Evolutionary conservation across 345 rosid genomes (phyloP).

Genomic region (Litchi chinensis): DNA sequence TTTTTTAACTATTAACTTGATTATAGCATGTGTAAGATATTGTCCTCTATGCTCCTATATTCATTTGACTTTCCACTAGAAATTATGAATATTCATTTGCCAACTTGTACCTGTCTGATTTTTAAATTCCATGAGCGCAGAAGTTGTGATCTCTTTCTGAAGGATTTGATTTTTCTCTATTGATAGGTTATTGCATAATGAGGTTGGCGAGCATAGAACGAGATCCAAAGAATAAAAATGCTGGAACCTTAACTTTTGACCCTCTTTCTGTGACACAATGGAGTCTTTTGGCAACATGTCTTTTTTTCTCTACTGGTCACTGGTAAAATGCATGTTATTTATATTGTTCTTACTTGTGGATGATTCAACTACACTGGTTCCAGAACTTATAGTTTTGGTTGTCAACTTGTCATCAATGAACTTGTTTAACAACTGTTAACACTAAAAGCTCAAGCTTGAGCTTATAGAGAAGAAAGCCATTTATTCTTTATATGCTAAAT

Average conservation of each 20-base stretch:
- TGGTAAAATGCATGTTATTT: conserved; percentile 52
- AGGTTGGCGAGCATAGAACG: conserved; percentile 59
- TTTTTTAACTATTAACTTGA: neutral
- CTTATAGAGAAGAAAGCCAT: neutral
- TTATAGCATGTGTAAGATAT: neutral
- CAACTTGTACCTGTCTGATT: neutral
- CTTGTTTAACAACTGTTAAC: conserved; percentile 1
- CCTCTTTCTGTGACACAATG: conserved; percentile 76
- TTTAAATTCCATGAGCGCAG: neutral
- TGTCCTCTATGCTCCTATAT: neutral
- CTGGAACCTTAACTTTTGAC: conserved; percentile 33
- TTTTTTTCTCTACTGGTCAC: conserved; percentile 92
- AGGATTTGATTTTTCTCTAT: conserved; percentile 24
- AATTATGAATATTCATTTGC: neutral
- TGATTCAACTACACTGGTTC: neutral
- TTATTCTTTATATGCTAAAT: neutral
- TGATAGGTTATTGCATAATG: conserved; percentile 78
- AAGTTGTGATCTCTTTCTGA: conserved; percentile 1
- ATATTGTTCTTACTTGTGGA: neutral
- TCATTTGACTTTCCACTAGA: neutral
- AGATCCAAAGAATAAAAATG: conserved; percentile 28
- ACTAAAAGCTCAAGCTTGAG: neutral
- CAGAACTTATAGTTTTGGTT: neutral
- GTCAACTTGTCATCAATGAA: neutral
- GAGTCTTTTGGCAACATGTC: conserved; percentile 76